A percentile compares a stretch with the other conserved stretches of the same genome.
Evolutionary conservation across 306 rosid genomes (phyloP).

Genomic region (Cucurbita ficifolia): DNA sequence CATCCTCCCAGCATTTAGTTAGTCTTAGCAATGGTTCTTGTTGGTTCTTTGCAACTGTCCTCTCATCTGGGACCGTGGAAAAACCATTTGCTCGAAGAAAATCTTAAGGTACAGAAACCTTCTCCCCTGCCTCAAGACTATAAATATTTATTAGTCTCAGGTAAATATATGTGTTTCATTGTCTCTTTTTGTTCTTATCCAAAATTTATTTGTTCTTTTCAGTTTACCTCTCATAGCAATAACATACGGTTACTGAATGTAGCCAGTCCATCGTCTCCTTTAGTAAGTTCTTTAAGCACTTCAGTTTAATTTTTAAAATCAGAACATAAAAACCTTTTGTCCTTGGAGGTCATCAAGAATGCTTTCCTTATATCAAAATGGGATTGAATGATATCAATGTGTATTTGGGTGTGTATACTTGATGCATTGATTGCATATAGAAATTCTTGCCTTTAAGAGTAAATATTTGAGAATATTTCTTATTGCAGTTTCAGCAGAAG

Average conservation of each 20-base stretch:
- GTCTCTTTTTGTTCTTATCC: background rate
- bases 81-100: slow-evolving; percentile 30
- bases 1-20: background rate
- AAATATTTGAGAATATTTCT: slow-evolving; percentile 7
- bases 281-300: slow-evolving; percentile 20
- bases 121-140: background rate
- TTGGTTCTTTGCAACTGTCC: slow-evolving; percentile 76
- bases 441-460: background rate
- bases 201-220: slow-evolving; percentile 17
- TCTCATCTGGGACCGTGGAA: slow-evolving; percentile 55
- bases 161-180: background rate
- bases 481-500: slow-evolving; percentile 37
- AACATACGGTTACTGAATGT: slow-evolving; percentile 20
- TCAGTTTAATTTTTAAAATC: background rate
- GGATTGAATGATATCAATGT: background rate
- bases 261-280: slow-evolving; percentile 25
- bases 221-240: slow-evolving; percentile 29
- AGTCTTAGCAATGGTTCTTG: slow-evolving; percentile 46
- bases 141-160: background rate
- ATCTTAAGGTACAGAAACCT: slow-evolving; percentile 27
- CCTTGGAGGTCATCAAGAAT: background rate
- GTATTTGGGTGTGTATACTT: background rate
- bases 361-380: background rate
- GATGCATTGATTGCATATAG: background rate
- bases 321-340: background rate